Conservation (phyloP, 208 protist species). For the Tritrichomonas musculus region DNA sequence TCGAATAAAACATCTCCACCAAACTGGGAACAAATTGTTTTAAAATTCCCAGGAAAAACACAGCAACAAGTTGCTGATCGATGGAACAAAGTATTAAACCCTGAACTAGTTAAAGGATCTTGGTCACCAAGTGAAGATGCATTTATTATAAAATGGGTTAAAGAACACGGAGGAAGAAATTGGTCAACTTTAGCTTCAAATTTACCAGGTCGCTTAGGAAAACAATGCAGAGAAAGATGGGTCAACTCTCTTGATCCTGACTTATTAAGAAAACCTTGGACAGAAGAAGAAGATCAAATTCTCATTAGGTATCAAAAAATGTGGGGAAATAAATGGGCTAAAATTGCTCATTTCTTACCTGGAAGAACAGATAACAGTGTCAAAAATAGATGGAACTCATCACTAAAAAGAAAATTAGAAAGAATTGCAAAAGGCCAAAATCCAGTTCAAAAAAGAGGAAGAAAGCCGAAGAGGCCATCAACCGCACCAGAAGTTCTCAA, state of each 20-base stretch:
- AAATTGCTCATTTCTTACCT: neutral
- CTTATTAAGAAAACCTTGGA: neutral
- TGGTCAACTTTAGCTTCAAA: neutral
- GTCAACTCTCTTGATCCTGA: neutral
- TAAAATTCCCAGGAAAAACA: neutral
- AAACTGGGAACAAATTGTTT: neutral
- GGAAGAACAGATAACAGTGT: slow-evolving; percentile 14
- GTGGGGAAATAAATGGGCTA: slow-evolving; percentile 30
- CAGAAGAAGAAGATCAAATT: slow-evolving; percentile 24
- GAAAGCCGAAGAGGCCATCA: slow-evolving; percentile 20
- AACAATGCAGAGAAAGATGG: slow-evolving; percentile 24
- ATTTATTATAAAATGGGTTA: neutral
- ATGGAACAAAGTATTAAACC: slow-evolving; percentile 29
- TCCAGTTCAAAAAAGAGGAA: slow-evolving; percentile 12
- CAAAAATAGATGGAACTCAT: slow-evolving; percentile 23
- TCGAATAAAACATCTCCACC: no score
- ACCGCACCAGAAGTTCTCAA: neutral
- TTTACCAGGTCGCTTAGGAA: neutral
- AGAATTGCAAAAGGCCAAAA: neutral
- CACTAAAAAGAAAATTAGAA: neutral
- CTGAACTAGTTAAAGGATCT: neutral
- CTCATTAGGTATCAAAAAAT: neutral
- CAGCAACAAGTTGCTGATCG: neutral
- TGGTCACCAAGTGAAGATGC: neutral
- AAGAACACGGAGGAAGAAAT: slow-evolving; percentile 17